Evolutionary conservation across 169 alveolate species (phyloP).

Genomic region (Plasmodium berghei): DNA sequence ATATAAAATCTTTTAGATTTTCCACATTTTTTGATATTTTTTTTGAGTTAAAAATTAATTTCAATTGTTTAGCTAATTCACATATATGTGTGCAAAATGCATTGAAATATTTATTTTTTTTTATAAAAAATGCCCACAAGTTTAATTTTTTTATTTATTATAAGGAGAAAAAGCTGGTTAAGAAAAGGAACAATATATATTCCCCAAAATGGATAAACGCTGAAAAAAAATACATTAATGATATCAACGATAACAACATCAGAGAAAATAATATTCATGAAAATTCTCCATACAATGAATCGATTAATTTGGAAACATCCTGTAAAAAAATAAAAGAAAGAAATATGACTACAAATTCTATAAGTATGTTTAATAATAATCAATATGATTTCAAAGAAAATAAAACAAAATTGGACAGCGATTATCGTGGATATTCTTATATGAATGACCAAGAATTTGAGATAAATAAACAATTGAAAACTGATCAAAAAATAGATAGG

Average conservation of each 20-base stretch:
- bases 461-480: too few species aligned
- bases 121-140: slow-evolving; percentile 64
- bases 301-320: neutral
- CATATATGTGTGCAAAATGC: slow-evolving; percentile 72
- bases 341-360: neutral
- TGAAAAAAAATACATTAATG: neutral
- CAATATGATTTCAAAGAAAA: neutral
- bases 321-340: neutral
- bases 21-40: slow-evolving; percentile 68
- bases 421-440: neutral
- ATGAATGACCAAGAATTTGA: neutral
- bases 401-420: neutral
- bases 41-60: slow-evolving; percentile 69
- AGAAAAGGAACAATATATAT: neutral
- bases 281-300: neutral
- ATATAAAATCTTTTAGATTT: slow-evolving; percentile 60
- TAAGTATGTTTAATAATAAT: neutral
- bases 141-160: slow-evolving; percentile 48
- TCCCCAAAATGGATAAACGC: neutral
- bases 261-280: neutral
- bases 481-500: neutral
- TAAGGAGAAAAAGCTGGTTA: neutral
- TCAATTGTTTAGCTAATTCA: slow-evolving; percentile 29
- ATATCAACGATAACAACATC: neutral
- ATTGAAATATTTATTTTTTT: slow-evolving; percentile 45